Evolutionary conservation across 176 grass and related monocot species (phyloP), one percentile per base, ranked within the genome.

Genomic region (barley (Hordeum vulgare)): DNA sequence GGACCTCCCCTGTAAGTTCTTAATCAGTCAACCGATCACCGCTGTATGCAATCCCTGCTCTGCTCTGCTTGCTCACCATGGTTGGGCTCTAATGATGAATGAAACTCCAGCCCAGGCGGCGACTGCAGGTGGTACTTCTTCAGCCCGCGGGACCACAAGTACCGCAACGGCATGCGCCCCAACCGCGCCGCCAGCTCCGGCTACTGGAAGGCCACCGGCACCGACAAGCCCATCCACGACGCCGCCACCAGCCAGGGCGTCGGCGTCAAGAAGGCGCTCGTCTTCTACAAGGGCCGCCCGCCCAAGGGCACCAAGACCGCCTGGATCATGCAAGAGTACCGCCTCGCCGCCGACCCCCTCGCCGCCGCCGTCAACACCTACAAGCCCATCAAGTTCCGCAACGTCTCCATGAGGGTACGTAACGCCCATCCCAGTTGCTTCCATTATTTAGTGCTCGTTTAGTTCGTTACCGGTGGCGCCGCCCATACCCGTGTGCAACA

Each of bases 261-360:
- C 57, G 96, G 92, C 45, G 95, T 98, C 26, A 98, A 98, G 87
- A 98, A 98, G 90, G 92, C 95, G 18, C 84, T 98, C 65, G 95
- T 98, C 40, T 98, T 98, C 84, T 98, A 98, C 90, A 80, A 28
- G 51, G 95, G 95, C 0, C 90, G 86, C 7, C 95, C 95, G 3
- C 95, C 92, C 12, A 98, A 86, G 66, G 95, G 95, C 25, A 36
- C 88, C 41, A 98, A 98, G 85, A 98, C 95, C 8, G 84, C 76
- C 70, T 98, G 95, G 95, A 95, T 98, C 89, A 98, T 98, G 95
- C 95, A 95, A 47, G 95, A 98, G 80, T 98, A 98, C 76, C 95
- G 95, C 60, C 88, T 98, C 39, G 84, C 93, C 64, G 61, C 66
- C 80, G 6, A 54, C 40, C 82, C 61, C 1, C 70, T 75, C 75